Evolutionary conservation across 805 yeast species (phyloP), one percentile per base, ranked within the genome.

Genomic region (Nadsonia fulvescens): DNA sequence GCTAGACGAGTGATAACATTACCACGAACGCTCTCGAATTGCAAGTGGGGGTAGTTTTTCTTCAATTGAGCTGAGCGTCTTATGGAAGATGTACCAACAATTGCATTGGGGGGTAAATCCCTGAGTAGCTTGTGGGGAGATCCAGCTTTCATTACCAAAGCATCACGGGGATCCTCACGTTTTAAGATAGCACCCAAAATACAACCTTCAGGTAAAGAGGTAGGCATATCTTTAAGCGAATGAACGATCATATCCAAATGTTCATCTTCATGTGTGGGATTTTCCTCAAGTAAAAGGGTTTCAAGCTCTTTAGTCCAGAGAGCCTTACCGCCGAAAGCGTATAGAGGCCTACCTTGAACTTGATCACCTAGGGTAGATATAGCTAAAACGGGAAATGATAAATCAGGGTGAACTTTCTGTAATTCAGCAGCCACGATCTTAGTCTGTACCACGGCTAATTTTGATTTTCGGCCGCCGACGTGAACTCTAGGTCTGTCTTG

Each of bases 291-390:
- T 20, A 86, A 54, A 25, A 82, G 54, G 13, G 70, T 71, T 51
- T 89, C 98, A 31, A 89, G 59, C 51, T 89, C 98, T 44, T 78
- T 77, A 3, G 98, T 89, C 98, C 98, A 89, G 13, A 89, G 50
- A 0, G 94, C 70, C 48, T 89, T 89, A 14, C 98, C 98, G 22
- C 95, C 96, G 52, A 89, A 89, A 4, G 93, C 67, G 49, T 86
- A 89, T 25, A 89, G 58, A 5, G 98, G 94, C 45, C 69, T 72
- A 43, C 62, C 65, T 44, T 70, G 89, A 15, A 76, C 72, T 44
- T 78, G 75, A 54, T 89, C 98, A 14, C 96, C 98, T 18, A 89
- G 57, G 1, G 98, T 86, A 28, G 73, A 63, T 19, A 79, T 61
- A 3, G 93, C 83, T 8, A 77, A 51, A 12, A 89, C 72, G 14